Conservation (phyloP, 2,329 filamentous ascomycete species). For the Fonsecaea monophora region DNA sequence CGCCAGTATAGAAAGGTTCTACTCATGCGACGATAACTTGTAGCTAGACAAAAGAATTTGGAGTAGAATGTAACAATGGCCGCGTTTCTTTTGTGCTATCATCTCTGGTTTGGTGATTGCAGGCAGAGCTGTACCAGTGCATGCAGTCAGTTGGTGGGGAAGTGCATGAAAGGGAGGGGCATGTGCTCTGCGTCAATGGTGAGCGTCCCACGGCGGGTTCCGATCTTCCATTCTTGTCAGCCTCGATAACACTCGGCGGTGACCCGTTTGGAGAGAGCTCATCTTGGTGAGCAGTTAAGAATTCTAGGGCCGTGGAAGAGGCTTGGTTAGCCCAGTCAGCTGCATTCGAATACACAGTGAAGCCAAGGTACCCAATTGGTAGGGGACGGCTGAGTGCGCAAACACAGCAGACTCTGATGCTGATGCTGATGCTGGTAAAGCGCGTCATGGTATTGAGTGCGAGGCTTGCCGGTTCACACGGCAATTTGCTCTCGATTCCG, state of each 20-base stretch:
- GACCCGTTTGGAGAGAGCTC: background rate
- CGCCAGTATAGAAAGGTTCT: background rate
- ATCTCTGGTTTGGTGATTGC: background rate
- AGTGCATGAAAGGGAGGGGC: background rate
- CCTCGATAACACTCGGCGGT: background rate
- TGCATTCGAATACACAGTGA: background rate
- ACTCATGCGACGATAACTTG: background rate
- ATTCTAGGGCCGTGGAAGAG: background rate
- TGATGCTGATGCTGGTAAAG: background rate
- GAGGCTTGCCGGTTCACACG: background rate
- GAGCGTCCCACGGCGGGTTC: background rate
- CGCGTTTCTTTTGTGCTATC: background rate
- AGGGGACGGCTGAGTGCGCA: background rate
- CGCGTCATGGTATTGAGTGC: background rate
- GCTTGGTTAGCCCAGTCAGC: background rate
- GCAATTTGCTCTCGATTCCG: slow-evolving; percentile 7
- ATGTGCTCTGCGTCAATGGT: background rate
- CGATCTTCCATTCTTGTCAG: background rate
- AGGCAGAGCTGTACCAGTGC: background rate
- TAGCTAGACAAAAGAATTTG: background rate
- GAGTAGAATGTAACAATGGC: slow-evolving; percentile 3
- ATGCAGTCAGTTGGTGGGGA: background rate
- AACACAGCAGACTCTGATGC: background rate
- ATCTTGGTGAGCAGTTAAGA: background rate
- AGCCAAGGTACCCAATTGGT: background rate